Evolutionary conservation across 768 basidiomycete genomes (phyloP).

Genomic region (Agaricus blazei): DNA sequence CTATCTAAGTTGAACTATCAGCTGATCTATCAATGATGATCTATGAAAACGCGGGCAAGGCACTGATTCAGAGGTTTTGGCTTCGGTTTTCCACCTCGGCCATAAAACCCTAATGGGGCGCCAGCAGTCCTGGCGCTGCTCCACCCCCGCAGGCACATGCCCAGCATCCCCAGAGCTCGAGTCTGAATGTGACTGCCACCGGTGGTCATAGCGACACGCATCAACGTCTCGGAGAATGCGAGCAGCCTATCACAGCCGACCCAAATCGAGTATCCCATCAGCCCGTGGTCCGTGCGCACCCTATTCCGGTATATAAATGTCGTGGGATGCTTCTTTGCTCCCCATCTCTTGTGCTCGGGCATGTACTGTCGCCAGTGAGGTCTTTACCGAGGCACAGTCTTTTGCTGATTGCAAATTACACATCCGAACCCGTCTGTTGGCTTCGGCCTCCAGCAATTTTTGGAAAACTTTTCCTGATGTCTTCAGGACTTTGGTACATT

Average conservation of each 20-base stretch:
- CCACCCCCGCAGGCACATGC: no score
- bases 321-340: conserved; percentile 16
- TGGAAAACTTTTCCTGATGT: conserved; percentile 44
- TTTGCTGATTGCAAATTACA: conserved; percentile 97
- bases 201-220: no score
- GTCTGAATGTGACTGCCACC: no score
- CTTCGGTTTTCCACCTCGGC: no score
- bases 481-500: conserved; percentile 1
- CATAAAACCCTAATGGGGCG: no score
- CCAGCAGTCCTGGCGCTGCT: no score
- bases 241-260: not conserved
- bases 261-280: conserved; percentile 9
- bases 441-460: conserved; percentile 92
- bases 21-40: no score
- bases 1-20: no score
- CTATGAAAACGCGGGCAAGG: no score
- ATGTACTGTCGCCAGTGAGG: conserved; percentile 95
- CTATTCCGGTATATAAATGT: conserved; percentile 34
- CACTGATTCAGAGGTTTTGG: no score
- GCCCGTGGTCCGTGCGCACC: conserved; percentile 50
- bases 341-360: conserved; percentile 90
- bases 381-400: conserved; percentile 93
- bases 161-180: no score
- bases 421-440: conserved; percentile 91
- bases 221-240: no score